Base-by-base conservation (phyloP, 179 eudicot genomes). In the Beta corolliflora region DNA sequence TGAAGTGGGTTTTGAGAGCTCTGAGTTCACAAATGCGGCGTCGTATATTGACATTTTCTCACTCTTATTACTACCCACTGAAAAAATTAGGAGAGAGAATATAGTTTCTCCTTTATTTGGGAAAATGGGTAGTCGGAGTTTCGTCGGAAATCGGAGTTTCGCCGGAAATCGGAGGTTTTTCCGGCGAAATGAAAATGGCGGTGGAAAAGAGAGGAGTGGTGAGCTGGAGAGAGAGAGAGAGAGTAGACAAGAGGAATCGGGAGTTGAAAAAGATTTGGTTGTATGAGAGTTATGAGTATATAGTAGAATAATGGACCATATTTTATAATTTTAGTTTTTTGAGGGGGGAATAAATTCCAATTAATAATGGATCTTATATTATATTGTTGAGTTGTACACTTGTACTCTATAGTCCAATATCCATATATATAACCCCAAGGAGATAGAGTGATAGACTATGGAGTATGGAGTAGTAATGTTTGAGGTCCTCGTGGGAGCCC, bases 1-100 rank as follows among this genome's bases (percentile, higher is more conserved):
- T 46, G 97, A 91, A 5, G 98, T 93, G 45, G 87, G 90, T 79
- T 91, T 93, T 5, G 97, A 93, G 11, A 95, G 91, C 88, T 92
- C 86, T 5, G 88, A 68, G 89, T 93, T 86, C 14, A 91, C 67
- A 64, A 88, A 88, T 70, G 92, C 78, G 25, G 87, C 84, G 67
- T 89, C 88, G 88, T 82, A 89, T 53, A 90, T 61, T 52, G 97
- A 82, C 97, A 92, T 92, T 44, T 16, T 70, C 66, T 55, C 18
- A 16, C 15, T 7, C 9, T 46, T 19, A 60, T n/a, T 52, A 52
- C 8, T 21, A 14, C 8, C 21, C 12, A 21, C 2, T 21, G 7
- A 18, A 58, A 15, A 15, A 21, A 4, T 3, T 0, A 7, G 9
- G 56, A 11, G 61, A 36, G 36, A 12, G 46, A 54, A 48, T 60